Conservation (phyloP, 352 stramenopile genomes). For the Globisporangium recalcitrans region DNA sequence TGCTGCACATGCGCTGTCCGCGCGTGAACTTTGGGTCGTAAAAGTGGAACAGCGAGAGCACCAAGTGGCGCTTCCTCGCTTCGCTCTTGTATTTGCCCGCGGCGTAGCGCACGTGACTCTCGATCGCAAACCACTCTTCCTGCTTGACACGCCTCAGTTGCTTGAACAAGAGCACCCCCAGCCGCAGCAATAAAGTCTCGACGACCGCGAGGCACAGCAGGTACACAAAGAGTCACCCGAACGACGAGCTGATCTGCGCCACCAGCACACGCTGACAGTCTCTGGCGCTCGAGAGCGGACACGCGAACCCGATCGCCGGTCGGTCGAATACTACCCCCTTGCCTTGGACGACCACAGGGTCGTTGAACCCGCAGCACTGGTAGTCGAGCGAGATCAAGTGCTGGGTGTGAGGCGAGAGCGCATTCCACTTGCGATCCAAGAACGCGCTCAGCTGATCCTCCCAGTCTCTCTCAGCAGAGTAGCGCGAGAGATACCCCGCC, state of each 20-base stretch:
- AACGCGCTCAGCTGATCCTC: constrained; percentile 23
- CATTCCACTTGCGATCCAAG: constrained; percentile 39
- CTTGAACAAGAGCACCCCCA: constrained; percentile 24
- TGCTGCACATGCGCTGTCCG: constrained; percentile 39
- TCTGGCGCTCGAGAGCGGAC: constrained; percentile 28
- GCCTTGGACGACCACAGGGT: constrained; percentile 28
- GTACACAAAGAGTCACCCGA: constrained; percentile 44
- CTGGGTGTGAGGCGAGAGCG: constrained; percentile 23
- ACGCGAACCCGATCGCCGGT: constrained; percentile 30
- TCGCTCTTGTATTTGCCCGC: constrained; percentile 47
- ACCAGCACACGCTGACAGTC: constrained; percentile 33
- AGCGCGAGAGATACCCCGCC: constrained; percentile 34
- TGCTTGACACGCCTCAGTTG: constrained; percentile 27
- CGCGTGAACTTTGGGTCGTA: constrained; percentile 67
- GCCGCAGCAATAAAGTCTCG: constrained; percentile 23
- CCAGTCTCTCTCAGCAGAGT: constrained; percentile 28
- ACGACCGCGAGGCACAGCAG: constrained; percentile 30
- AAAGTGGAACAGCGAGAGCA: constrained; percentile 37
- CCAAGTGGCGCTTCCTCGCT: constrained; percentile 33
- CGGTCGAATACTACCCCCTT: constrained; percentile 42
- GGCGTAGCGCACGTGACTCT: constrained; percentile 51
- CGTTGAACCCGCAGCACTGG: constrained; percentile 49
- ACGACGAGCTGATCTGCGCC: constrained; percentile 29
- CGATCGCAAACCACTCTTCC: constrained; percentile 42
- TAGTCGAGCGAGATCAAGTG: constrained; percentile 38